A percentile compares a stretch with the other conserved stretches of the same genome.
These are phyloP conservation scores for Casuarina glauca DNA, from an alignment of 306 rosid genomes.

Conservation along the genomic window DNA sequence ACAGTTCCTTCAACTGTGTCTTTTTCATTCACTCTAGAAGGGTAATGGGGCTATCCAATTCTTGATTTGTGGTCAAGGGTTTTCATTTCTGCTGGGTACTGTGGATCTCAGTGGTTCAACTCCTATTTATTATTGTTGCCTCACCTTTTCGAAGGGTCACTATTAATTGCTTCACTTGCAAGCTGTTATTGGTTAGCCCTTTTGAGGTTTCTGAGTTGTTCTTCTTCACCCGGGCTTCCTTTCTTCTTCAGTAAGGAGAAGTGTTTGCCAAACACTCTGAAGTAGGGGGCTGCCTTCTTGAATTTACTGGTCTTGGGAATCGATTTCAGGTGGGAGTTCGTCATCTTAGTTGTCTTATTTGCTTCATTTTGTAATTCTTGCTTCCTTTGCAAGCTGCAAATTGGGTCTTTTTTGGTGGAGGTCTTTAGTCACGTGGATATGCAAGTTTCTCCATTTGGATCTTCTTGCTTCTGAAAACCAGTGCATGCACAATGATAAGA, in stretches of 20 bases:
- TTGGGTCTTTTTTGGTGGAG: constrained; percentile 13
- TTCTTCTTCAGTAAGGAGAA: constrained; percentile 29
- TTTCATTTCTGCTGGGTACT: constrained; percentile 49
- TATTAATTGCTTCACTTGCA: constrained; percentile 56
- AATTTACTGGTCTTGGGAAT: constrained; percentile 55
- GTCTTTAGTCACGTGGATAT: constrained; percentile 22
- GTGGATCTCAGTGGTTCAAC: constrained; percentile 40
- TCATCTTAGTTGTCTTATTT: constrained; percentile 30
- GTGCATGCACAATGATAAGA: constrained; percentile 12
- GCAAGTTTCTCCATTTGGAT: constrained; percentile 37
- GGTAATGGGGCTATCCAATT: constrained; percentile 6
- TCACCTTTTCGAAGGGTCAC: constrained; percentile 42
- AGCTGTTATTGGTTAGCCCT: constrained; percentile 55
- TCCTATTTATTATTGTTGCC: constrained; percentile 38
- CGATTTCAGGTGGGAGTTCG: constrained; percentile 43
- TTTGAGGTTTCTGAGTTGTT: constrained; percentile 40
- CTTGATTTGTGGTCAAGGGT: constrained; percentile 43
- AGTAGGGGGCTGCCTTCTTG: constrained; percentile 24
- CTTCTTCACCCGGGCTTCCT: constrained; percentile 38
- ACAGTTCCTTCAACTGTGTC: constrained; percentile 9
- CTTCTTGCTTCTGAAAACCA: constrained; percentile 28
- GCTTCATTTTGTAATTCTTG: constrained; percentile 28
- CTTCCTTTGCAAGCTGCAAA: constrained; percentile 43
- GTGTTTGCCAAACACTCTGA: constrained; percentile 26
- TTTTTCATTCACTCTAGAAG: constrained; percentile 1